Evolutionary conservation across 352 stramenopile genomes (phyloP).

Genomic region (Poterioochromonas sp.): DNA sequence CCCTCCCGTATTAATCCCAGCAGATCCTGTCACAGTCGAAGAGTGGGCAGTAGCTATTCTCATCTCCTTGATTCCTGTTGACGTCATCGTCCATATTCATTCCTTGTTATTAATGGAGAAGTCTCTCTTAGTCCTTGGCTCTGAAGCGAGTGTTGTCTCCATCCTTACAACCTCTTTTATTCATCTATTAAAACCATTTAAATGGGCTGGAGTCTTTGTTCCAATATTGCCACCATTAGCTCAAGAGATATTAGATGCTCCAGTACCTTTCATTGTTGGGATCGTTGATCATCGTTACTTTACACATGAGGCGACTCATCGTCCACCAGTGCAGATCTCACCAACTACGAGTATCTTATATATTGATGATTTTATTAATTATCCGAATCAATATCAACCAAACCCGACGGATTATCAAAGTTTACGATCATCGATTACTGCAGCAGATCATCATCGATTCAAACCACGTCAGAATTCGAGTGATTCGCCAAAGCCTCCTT

Average conservation of each 20-base stretch:
- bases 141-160: neutral
- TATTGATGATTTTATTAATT: neutral
- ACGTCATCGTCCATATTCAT: neutral
- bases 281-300: neutral
- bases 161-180: neutral
- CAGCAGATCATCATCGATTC: neutral
- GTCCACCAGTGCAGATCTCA: neutral
- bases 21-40: neutral
- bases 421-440: neutral
- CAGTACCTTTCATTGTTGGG: neutral
- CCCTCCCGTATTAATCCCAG: neutral
- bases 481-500: neutral
- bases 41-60: neutral
- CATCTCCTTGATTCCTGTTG: neutral
- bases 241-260: neutral
- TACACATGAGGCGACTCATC: neutral
- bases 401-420: neutral
- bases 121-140: neutral
- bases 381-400: neutral
- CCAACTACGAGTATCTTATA: neutral
- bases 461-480: neutral
- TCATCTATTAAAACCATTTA: neutral
- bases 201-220: conserved; percentile 1
- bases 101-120: neutral
- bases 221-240: neutral